Conservation (phyloP, 345 rosid genomes). For the Pugionium dolabratum region DNA sequence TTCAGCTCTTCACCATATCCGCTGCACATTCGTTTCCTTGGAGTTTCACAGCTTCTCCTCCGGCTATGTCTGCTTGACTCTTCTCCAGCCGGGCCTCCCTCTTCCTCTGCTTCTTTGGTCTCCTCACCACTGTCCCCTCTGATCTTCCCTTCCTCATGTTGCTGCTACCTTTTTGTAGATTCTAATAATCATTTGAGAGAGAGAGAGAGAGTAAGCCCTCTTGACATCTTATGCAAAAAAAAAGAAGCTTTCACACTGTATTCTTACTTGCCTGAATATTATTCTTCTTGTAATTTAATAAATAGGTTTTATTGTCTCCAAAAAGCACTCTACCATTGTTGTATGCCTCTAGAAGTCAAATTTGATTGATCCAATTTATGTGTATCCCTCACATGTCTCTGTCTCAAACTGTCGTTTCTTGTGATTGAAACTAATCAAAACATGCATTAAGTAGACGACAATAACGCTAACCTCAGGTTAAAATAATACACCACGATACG, state of each 20-base stretch:
- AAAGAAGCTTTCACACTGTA: background rate
- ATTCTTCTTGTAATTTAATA: background rate
- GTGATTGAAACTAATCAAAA: slow-evolving; percentile 20
- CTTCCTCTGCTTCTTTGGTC: too few relatives aligned
- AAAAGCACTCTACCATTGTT: slow-evolving; percentile 24
- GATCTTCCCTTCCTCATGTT: too few relatives aligned
- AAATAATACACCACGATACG: background rate
- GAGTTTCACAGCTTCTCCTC: too few relatives aligned
- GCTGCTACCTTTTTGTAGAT: background rate
- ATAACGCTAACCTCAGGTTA: background rate
- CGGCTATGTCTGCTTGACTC: too few relatives aligned
- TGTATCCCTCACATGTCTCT: slow-evolving; percentile 20
- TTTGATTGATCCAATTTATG: slow-evolving; percentile 7
- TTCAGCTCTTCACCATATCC: slow-evolving; percentile 46
- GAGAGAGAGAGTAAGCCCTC: slow-evolving; percentile 14
- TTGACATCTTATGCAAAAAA: slow-evolving; percentile 5
- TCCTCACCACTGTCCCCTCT: too few relatives aligned
- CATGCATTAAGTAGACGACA: slow-evolving; percentile 11
- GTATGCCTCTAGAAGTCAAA: slow-evolving; percentile 22
- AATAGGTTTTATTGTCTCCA: slow-evolving; percentile 1
- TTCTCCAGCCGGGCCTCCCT: too few relatives aligned
- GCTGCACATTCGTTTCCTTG: slow-evolving; percentile 51
- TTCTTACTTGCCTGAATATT: background rate
- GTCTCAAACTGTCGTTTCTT: background rate
- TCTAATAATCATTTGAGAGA: slow-evolving; percentile 1